A percentile compares a stretch with the other conserved stretches of the same genome.
These are phyloP conservation scores for Mycena rosella DNA, from an alignment of 768 basidiomycete species.

Conservation along the genomic window DNA sequence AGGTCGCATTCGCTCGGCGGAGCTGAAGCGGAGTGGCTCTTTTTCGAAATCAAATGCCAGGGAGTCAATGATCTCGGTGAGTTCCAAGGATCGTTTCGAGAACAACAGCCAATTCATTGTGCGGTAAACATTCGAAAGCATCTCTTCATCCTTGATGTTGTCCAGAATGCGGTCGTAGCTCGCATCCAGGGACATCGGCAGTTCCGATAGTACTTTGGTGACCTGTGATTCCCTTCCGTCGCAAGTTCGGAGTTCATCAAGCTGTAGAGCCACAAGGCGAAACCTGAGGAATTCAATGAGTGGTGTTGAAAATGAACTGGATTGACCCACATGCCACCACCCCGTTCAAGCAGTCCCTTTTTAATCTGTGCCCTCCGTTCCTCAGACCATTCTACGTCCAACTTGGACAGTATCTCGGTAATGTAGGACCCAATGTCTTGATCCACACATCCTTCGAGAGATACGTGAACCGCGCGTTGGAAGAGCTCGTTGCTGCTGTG, in stretches of 20 bases:
- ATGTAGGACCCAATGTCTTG: slow-evolving; percentile 26
- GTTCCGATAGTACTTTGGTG: slow-evolving; percentile 26
- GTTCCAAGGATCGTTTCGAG: slow-evolving; percentile 29
- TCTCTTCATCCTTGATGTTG: slow-evolving; percentile 33
- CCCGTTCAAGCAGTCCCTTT: slow-evolving; percentile 6
- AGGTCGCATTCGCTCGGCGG: slow-evolving; percentile 6
- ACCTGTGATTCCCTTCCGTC: slow-evolving; percentile 24
- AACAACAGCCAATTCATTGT: slow-evolving; percentile 39
- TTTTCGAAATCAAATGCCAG: slow-evolving; percentile 35
- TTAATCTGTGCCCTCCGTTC: slow-evolving; percentile 8
- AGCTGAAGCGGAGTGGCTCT: slow-evolving; percentile 21
- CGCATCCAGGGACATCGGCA: slow-evolving; percentile 30
- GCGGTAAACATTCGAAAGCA: slow-evolving; percentile 25
- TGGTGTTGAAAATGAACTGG: neutral
- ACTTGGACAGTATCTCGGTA: neutral
- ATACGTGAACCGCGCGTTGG: neutral
- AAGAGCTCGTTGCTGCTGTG: slow-evolving; percentile 13
- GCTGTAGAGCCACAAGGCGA: slow-evolving; percentile 41
- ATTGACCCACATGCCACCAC: slow-evolving; percentile 21
- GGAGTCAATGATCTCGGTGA: slow-evolving; percentile 39
- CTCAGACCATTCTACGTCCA: neutral
- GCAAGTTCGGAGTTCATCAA: slow-evolving; percentile 36
- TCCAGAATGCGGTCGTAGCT: slow-evolving; percentile 42
- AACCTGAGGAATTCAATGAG: slow-evolving; percentile 33
- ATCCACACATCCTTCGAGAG: slow-evolving; percentile 6